A percentile compares a stretch with the other conserved stretches of the same genome.
phyloP scores from a whole-genome alignment of 2,329 filamentous ascomycete species.

The Colletotrichum nymphaeae region DNA sequence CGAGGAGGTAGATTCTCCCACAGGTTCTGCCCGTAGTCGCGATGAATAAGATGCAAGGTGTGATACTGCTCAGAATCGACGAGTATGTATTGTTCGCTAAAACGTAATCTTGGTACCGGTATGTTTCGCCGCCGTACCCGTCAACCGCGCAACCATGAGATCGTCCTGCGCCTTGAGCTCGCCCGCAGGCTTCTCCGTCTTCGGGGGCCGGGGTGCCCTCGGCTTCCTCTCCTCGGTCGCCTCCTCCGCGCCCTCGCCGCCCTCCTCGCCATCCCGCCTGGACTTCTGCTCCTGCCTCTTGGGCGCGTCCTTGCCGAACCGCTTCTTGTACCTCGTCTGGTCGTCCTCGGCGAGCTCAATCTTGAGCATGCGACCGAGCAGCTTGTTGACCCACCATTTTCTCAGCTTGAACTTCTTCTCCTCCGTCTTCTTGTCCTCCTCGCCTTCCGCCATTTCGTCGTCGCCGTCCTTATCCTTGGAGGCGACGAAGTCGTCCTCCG shows the following conservation, averaged over 20 bases:
- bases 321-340: conserved; percentile 90
- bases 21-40: not conserved
- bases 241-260: conserved; percentile 38
- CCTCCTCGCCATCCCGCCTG: not conserved
- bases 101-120: conserved; percentile 87
- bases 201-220: conserved; percentile 34
- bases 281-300: conserved; percentile 46
- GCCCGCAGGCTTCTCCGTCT: conserved; percentile 44
- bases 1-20: not conserved
- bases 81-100: conserved; percentile 47
- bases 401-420: conserved; percentile 67
- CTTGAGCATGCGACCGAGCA: conserved; percentile 83
- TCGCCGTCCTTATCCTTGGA: conserved; percentile 55
- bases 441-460: conserved; percentile 49
- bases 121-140: conserved; percentile 81
- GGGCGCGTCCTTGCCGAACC: conserved; percentile 81
- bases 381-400: conserved; percentile 87
- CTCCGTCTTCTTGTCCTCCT: conserved; percentile 43
- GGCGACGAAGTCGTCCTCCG: conserved; percentile 70
- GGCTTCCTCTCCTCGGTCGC: conserved; percentile 35
- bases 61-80: not conserved
- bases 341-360: conserved; percentile 96
- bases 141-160: conserved; percentile 71
- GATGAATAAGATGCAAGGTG: not conserved
- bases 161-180: conserved; percentile 57